Percentiles rank a stretch among this genome's conserved stretches.
These are phyloP conservation scores for Aspergillus alliaceus DNA, from an alignment of 2,329 filamentous ascomycete species.

Conservation along the genomic window DNA sequence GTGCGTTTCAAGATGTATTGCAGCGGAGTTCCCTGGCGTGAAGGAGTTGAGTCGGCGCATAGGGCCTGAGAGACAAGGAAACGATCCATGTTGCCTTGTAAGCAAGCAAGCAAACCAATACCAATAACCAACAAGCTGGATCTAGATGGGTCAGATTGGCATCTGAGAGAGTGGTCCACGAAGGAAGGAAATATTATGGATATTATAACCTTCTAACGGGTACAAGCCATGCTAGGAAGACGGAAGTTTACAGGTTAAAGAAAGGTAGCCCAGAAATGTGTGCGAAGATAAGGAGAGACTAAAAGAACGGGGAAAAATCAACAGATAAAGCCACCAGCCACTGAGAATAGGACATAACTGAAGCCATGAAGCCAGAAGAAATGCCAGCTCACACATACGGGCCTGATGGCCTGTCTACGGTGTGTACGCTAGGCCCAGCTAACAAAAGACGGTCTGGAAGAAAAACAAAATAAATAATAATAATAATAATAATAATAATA, in stretches of 20 bases:
- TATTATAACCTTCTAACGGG: constrained; percentile 2
- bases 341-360: constrained; percentile 16
- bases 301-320: constrained; percentile 1
- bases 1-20: constrained; percentile 19
- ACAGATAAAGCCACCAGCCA: constrained; percentile 18
- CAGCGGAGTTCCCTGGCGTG: constrained; percentile 22
- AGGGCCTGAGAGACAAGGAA: constrained; percentile 19
- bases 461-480: not conserved
- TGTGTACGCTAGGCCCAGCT: not conserved
- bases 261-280: constrained; percentile 1
- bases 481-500: not conserved
- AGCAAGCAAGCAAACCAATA: not conserved
- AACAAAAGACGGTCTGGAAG: constrained; percentile 9
- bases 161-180: not conserved
- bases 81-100: constrained; percentile 23
- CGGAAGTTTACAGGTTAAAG: constrained; percentile 6
- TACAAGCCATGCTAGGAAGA: constrained; percentile 6
- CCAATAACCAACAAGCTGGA: not conserved
- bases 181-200: not conserved
- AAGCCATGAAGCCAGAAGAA: constrained; percentile 18
- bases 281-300: constrained; percentile 6
- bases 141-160: not conserved
- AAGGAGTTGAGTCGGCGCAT: constrained; percentile 21
- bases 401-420: constrained; percentile 6
- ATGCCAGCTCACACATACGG: constrained; percentile 15